These are phyloP conservation scores for Quercus wislizeni DNA, from an alignment of 306 rosid genomes.

Conservation along the genomic window DNA sequence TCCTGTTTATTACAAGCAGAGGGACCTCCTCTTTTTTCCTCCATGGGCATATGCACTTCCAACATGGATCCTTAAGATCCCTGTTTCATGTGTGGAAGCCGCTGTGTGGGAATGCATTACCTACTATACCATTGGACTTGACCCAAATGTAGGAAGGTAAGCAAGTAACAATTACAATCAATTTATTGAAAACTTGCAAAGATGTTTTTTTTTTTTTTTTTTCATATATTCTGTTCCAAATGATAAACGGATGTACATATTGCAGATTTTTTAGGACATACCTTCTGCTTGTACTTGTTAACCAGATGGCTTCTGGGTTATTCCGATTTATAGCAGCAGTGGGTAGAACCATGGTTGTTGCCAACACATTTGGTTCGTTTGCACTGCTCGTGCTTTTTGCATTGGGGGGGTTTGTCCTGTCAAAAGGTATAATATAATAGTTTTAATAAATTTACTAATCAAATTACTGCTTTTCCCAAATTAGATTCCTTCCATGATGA, in stretches of 20 bases:
- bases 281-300: slow-evolving; percentile 41
- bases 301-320: slow-evolving; percentile 60
- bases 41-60: slow-evolving; percentile 51
- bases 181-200: background rate
- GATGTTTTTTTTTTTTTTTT: background rate
- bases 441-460: background rate
- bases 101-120: background rate
- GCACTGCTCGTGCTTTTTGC: slow-evolving; percentile 41
- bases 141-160: background rate
- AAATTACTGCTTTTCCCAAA: background rate
- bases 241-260: background rate
- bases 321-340: slow-evolving; percentile 56
- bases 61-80: background rate
- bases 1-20: slow-evolving; percentile 48
- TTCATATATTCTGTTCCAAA: background rate
- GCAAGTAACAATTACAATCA: background rate
- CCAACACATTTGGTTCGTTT: slow-evolving; percentile 57
- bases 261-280: slow-evolving; percentile 62
- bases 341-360: slow-evolving; percentile 51
- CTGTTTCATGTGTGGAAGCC: background rate
- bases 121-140: background rate
- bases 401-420: slow-evolving; percentile 61
- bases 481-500: background rate
- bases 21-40: slow-evolving; percentile 40
- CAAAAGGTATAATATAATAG: slow-evolving; percentile 44